Evolutionary conservation across 257 asterid genomes (phyloP).

Genomic region (Przewalskia tangutica): DNA sequence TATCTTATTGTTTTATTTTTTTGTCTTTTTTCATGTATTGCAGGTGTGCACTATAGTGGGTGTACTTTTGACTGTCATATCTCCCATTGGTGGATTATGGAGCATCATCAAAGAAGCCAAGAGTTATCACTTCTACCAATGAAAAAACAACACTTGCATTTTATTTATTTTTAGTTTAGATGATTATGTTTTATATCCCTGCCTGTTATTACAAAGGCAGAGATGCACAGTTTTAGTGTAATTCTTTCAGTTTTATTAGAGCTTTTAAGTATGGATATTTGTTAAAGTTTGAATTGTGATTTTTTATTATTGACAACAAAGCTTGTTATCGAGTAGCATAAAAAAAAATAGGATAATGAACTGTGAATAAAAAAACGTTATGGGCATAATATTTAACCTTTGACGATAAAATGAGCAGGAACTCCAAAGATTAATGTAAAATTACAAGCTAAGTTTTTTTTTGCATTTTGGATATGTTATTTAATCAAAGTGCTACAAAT

Average conservation of each 20-base stretch:
- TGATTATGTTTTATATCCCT: no score
- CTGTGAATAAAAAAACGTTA: no score
- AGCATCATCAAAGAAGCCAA: background rate
- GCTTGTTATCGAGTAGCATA: no score
- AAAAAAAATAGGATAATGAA: no score
- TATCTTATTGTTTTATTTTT: no score
- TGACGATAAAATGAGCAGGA: no score
- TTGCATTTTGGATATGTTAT: no score
- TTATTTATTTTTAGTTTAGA: background rate
- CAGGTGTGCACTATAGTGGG: background rate
- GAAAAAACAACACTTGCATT: background rate
- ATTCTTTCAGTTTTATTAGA: background rate
- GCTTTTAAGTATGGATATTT: background rate
- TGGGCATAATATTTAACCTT: no score
- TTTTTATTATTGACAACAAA: background rate
- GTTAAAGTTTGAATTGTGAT: background rate
- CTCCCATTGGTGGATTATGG: slow-evolving; percentile 4
- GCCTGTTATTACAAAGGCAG: background rate
- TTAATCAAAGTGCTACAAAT: no score
- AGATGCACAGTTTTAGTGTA: background rate
- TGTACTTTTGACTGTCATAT: background rate
- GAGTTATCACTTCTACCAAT: background rate
- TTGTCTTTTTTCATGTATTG: background rate
- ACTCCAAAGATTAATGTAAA: no score
- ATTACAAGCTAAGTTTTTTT: no score